phyloP scores from a whole-genome alignment of 164 flowering plant species.

The Nymphaea colorata region DNA sequence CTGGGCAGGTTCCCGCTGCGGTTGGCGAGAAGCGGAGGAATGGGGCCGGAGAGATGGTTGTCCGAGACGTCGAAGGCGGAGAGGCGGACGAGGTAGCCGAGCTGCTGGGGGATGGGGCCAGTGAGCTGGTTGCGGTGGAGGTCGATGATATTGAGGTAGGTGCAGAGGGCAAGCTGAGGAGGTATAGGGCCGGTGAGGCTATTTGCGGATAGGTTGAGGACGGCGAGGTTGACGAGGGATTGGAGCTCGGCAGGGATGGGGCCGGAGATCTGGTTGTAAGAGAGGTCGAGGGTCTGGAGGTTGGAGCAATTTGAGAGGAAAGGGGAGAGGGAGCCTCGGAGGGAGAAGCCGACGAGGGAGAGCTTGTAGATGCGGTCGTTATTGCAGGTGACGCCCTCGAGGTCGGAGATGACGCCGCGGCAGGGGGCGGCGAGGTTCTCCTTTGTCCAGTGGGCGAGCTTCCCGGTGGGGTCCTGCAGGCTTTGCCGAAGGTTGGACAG shows the following conservation, averaged over 20 bases:
- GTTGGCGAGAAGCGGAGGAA: slow-evolving; percentile 53
- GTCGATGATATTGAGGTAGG: slow-evolving; percentile 87
- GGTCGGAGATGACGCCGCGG: slow-evolving; percentile 64
- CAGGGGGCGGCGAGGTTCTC: slow-evolving; percentile 62
- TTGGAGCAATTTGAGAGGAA: slow-evolving; percentile 77
- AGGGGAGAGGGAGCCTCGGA: slow-evolving; percentile 70
- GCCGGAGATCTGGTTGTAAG: slow-evolving; percentile 69
- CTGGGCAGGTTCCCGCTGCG: slow-evolving; percentile 46
- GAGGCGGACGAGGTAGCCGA: slow-evolving; percentile 58
- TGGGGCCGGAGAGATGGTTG: slow-evolving; percentile 57
- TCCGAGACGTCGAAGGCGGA: slow-evolving; percentile 68
- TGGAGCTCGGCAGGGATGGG: slow-evolving; percentile 72
- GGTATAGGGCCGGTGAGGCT: slow-evolving; percentile 61
- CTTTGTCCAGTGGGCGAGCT: slow-evolving; percentile 67
- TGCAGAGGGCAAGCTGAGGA: slow-evolving; percentile 53
- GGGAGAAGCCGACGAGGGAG: slow-evolving; percentile 51
- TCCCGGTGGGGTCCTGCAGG: slow-evolving; percentile 45
- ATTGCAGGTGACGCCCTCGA: slow-evolving; percentile 85
- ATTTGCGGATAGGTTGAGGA: slow-evolving; percentile 80
- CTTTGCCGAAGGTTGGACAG: slow-evolving; percentile 37
- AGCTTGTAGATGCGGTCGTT: slow-evolving; percentile 95
- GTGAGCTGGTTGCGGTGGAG: slow-evolving; percentile 54
- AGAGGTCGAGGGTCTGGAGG: slow-evolving; percentile 88
- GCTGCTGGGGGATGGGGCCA: slow-evolving; percentile 64
- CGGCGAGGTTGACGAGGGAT: slow-evolving; percentile 69